Base-by-base conservation (phyloP, 2,329 filamentous ascomycete genomes). In the Fonsecaea nubica region DNA sequence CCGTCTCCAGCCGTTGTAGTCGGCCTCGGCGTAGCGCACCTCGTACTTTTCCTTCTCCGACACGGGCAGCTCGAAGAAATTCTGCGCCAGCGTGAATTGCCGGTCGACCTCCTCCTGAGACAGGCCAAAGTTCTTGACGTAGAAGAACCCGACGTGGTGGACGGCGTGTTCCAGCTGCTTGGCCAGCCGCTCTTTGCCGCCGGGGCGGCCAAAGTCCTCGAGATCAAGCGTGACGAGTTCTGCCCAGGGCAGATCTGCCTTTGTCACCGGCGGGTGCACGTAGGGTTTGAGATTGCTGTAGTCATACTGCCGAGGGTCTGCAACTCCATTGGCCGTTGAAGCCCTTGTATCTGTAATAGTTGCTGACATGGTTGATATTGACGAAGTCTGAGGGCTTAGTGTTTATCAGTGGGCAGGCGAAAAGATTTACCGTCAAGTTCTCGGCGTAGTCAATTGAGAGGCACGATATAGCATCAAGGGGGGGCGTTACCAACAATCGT, bases 11-110 rank as follows among this genome's bases (percentile, higher is more conserved):
- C 85, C 85, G 66, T 86, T 87, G 73, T 87, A 87, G 55, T 82
- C 82, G 0, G 83, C 85, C 25, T 79, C 77, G 48, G 81, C 82
- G 2, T 84, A 78, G 36, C 82, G 77, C 8, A 80, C 78, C 7
- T 81, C 80, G 69, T 84, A 87, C 69, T 85, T 85, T 56, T 85
- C 80, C 72, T 89, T 89, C 72, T 89, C 86, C 12, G 85, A 83
- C 1, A 57, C 77, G 0, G 86, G 79, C 0, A 89, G 77, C 12
- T 83, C 74, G 73, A 87, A 87, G 69, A 89, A 81, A 40, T 83
- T 77, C 67, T 85, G 84, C 1, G 82, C 86, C 6, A 89, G 81
- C 4, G 86, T 84, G 70, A 87, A 89, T 70, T 89, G 87, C 0
- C 79, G 77, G 69, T 89, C 82, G 2, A 89, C 80, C 73, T 86